A percentile compares a stretch with the other conserved stretches of the same genome.
phyloP scores from a whole-genome alignment of 441 rosid species.

The Melastoma candidum region DNA sequence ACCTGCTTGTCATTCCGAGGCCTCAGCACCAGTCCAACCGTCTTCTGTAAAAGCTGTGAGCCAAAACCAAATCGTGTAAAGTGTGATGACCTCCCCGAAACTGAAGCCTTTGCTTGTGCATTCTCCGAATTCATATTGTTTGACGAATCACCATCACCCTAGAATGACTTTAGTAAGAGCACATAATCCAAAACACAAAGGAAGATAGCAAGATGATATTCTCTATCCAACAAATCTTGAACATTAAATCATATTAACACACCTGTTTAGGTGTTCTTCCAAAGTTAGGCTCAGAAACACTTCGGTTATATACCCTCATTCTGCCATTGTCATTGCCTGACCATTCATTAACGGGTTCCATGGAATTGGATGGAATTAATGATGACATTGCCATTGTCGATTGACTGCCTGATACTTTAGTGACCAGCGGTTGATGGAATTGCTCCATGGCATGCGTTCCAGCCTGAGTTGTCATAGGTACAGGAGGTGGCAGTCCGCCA shows the following conservation, averaged over 20 bases:
- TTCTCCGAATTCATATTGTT: constrained; percentile 36
- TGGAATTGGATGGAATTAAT: constrained; percentile 66
- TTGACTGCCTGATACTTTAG: constrained; percentile 72
- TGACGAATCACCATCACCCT: constrained; percentile 56
- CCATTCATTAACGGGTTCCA: constrained; percentile 73
- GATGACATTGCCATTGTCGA: constrained; percentile 83
- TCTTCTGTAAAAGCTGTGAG: constrained; percentile 67
- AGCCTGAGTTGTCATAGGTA: constrained; percentile 43
- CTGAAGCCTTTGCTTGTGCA: constrained; percentile 49
- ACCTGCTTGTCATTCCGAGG: constrained; percentile 77
- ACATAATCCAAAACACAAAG: constrained; percentile 4
- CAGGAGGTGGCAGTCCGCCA: constrained; percentile 82
- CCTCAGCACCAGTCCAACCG: constrained; percentile 77
- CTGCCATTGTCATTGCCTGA: constrained; percentile 38
- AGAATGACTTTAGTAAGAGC: constrained; percentile 14
- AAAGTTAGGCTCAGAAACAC: constrained; percentile 93
- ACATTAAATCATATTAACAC: neutral
- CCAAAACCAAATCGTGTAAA: constrained; percentile 77
- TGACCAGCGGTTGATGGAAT: constrained; percentile 34
- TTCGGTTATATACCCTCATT: constrained; percentile 65
- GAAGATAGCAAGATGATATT: constrained; percentile 7
- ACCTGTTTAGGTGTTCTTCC: constrained; percentile 95
- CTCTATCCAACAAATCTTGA: neutral
- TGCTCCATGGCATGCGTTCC: constrained; percentile 37
- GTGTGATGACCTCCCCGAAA: constrained; percentile 51